These are phyloP conservation scores for Aegilops speltoides DNA, from an alignment of 176 grass and related monocot species.

Conservation along the genomic window DNA sequence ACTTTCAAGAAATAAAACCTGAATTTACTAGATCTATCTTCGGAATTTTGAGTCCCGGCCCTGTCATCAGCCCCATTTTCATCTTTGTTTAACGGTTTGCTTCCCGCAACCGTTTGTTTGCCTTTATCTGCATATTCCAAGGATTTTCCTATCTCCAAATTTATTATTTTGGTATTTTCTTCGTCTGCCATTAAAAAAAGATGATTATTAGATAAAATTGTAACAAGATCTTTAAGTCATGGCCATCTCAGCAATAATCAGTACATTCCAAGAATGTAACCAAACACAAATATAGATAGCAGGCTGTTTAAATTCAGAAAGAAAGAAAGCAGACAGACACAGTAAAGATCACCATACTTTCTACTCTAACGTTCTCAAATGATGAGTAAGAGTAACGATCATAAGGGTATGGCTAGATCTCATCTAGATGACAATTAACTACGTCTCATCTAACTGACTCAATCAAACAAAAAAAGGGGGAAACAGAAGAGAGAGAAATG, in stretches of 20 bases:
- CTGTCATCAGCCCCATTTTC: conserved; percentile 30
- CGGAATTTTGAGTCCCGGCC: conserved; percentile 38
- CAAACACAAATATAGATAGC: background rate
- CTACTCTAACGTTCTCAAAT: background rate
- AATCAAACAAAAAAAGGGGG: too few species aligned
- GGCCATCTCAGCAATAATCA: conserved; percentile 1
- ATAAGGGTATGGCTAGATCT: too few species aligned
- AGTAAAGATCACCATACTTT: background rate
- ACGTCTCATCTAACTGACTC: too few species aligned
- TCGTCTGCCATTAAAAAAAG: conserved; percentile 18
- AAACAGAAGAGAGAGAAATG: too few species aligned
- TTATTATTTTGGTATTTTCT: conserved; percentile 27
- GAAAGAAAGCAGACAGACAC: background rate
- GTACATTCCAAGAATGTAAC: conserved; percentile 3
- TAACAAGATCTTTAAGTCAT: conserved; percentile 9
- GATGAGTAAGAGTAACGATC: background rate
- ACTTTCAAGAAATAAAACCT: conserved; percentile 23
- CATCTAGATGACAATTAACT: too few species aligned
- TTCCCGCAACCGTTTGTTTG: conserved; percentile 19
- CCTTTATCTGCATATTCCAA: conserved; percentile 32
- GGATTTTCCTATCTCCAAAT: conserved; percentile 22
- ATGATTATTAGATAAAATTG: conserved; percentile 19
- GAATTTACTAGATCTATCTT: conserved; percentile 42
- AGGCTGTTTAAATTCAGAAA: background rate
- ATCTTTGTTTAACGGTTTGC: conserved; percentile 29